Percentiles rank a stretch among this genome's conserved stretches.
Evolutionary conservation across 257 asterid species (phyloP).

Genomic region (Salvia miltiorrhiza): DNA sequence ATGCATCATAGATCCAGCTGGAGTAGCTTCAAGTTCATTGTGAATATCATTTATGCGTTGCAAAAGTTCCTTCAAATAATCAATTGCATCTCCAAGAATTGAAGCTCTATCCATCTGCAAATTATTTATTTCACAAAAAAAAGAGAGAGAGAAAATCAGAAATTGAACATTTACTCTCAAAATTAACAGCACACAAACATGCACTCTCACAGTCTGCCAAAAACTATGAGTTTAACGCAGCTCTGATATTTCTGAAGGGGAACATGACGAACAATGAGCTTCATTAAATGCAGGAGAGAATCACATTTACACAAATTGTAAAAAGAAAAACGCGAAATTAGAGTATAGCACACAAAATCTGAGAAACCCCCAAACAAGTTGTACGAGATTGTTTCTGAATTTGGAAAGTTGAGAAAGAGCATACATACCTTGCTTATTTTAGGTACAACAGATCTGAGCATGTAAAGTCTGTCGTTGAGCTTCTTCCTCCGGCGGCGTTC

Average conservation of each 20-base stretch:
- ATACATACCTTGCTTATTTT: slow-evolving; percentile 65
- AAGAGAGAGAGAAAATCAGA: neutral
- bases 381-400: neutral
- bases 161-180: neutral
- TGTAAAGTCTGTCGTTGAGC: slow-evolving; percentile 71
- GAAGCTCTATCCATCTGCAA: slow-evolving; percentile 92
- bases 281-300: slow-evolving; percentile 1
- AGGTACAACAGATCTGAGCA: slow-evolving; percentile 76
- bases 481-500: slow-evolving; percentile 78
- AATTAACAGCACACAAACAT: neutral
- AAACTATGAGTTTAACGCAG: neutral
- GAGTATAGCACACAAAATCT: neutral
- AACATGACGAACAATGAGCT: neutral
- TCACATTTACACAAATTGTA: neutral
- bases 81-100: slow-evolving; percentile 86
- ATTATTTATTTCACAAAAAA: neutral
- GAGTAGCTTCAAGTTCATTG: slow-evolving; percentile 72
- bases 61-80: slow-evolving; percentile 77
- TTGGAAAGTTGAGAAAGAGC: neutral
- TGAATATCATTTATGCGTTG: slow-evolving; percentile 83
- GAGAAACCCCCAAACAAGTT: neutral
- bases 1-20: slow-evolving; percentile 51
- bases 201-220: neutral
- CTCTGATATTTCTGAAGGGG: neutral
- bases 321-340: neutral